Conservation (phyloP, 306 rosid species). For the Canavalia ensiformis region DNA sequence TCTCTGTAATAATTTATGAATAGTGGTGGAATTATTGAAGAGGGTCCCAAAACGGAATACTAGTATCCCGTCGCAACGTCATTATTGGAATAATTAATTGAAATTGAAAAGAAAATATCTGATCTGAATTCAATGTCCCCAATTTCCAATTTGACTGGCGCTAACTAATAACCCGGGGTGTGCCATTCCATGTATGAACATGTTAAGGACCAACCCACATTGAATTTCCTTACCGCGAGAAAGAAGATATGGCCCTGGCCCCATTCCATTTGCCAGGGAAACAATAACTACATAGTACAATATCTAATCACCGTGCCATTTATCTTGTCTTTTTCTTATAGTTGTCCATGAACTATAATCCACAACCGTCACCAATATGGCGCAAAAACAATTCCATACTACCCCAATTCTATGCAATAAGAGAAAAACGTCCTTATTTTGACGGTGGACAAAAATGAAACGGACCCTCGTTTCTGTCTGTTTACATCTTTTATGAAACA, state of each 20-base stretch:
- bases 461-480: constrained; percentile 38
- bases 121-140: constrained; percentile 44
- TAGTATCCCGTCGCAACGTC: constrained; percentile 29
- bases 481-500: constrained; percentile 39
- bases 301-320: constrained; percentile 39
- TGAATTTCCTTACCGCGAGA: constrained; percentile 51
- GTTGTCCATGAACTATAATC: constrained; percentile 23
- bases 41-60: constrained; percentile 52
- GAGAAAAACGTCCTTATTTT: constrained; percentile 18
- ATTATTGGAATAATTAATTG: constrained; percentile 40
- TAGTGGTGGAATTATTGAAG: constrained; percentile 45
- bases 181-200: constrained; percentile 23
- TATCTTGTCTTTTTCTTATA: constrained; percentile 17
- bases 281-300: constrained; percentile 48
- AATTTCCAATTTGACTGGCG: constrained; percentile 35
- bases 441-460: constrained; percentile 60
- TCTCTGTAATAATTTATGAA: neutral
- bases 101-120: neutral
- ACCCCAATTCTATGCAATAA: constrained; percentile 12
- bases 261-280: constrained; percentile 32
- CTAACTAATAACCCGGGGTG: neutral
- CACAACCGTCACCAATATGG: neutral
- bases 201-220: constrained; percentile 38
- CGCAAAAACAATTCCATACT: constrained; percentile 18
- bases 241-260: constrained; percentile 45